A percentile compares a stretch with the other conserved stretches of the same genome.
Conservation (phyloP, 2,329 filamentous ascomycete genomes). For the Claviceps citrina region DNA sequence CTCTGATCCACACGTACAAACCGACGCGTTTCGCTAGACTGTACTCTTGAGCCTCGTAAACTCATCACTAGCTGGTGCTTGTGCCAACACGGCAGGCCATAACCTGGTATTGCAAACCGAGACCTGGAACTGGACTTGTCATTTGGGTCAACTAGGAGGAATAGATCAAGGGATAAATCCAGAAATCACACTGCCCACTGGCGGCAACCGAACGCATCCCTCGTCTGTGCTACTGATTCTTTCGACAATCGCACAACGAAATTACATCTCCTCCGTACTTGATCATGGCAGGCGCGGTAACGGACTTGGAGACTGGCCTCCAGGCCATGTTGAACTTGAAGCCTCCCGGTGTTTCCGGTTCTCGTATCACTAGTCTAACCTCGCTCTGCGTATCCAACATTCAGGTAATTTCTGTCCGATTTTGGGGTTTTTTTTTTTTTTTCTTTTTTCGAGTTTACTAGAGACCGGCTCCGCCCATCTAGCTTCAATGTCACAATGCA, state of each 20-base stretch:
- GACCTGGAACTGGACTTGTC: neutral
- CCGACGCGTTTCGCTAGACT: conserved; percentile 1
- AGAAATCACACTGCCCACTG: neutral
- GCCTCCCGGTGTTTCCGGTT: conserved; percentile 84
- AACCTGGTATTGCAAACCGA: neutral
- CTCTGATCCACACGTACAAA: conserved; percentile 4
- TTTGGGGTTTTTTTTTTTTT: neutral
- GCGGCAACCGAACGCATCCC: neutral
- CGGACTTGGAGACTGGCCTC: conserved; percentile 78
- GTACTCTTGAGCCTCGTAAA: conserved; percentile 6
- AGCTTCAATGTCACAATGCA: neutral
- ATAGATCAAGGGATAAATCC: conserved; percentile 1
- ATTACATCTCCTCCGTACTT: conserved; percentile 11
- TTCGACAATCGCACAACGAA: conserved; percentile 3
- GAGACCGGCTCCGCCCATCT: neutral
- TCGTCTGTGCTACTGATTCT: neutral
- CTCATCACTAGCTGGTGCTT: conserved; percentile 2
- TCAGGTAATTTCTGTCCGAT: conserved; percentile 46
- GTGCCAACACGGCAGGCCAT: neutral
- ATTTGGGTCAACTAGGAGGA: neutral
- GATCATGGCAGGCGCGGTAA: conserved; percentile 65
- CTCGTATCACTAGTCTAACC: conserved; percentile 79
- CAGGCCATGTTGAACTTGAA: conserved; percentile 86
- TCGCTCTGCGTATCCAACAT: conserved; percentile 76
- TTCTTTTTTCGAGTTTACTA: no score